Base-by-base conservation (phyloP, 768 basidiomycete genomes). In the Zangia roseola region DNA sequence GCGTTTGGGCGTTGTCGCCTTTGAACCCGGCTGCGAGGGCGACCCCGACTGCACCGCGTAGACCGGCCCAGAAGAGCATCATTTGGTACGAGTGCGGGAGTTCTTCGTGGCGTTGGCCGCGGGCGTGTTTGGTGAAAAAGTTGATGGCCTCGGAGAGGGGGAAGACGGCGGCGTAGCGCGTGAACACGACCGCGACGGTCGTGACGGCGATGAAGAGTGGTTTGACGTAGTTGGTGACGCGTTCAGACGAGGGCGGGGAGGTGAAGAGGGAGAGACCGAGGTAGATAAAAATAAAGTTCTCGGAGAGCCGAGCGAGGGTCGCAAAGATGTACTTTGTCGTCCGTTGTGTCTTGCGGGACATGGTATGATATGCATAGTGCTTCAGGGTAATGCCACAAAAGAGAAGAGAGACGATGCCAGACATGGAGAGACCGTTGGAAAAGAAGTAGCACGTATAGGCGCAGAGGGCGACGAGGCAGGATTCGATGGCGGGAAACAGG, bases 271-370 rank as follows among this genome's bases (percentile, higher is more conserved):
- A 88, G 58, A 99, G 79, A 34, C 97, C 95, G 54, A 99, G 89
- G 70, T 98, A 98, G 63, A 99, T 92, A 74, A 99, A 99, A 69
- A 99, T 98, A 67, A 98, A 99, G 67, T 98, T 98, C 72, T 99
- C 97, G 23, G 91, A 91, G 24, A 99, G 81, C 62, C 94, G 89
- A 0, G 97, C 93, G 42, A 97, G 85, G 0, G 89, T 91, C 9
- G 86, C 84, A 71, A 98, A 99, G 50, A 97, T 91, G 75, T 94
- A 97, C 69, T 95, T 94, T 24, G 86, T 91, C 12, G 94, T 88
- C 38, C 90, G 82, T 64, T 98, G 97, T 0, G 97, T 97, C 45
- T 91, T 82, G 23, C 82, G 83, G 10, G 93, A 95, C 97, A 99
- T 99, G 43, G 94, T 98, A 73, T 97, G 97, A 65, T 97, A 98